Evolutionary conservation across 495 filamentous ascomycete genomes (phyloP).

Genomic region (Penicillium angulare): DNA sequence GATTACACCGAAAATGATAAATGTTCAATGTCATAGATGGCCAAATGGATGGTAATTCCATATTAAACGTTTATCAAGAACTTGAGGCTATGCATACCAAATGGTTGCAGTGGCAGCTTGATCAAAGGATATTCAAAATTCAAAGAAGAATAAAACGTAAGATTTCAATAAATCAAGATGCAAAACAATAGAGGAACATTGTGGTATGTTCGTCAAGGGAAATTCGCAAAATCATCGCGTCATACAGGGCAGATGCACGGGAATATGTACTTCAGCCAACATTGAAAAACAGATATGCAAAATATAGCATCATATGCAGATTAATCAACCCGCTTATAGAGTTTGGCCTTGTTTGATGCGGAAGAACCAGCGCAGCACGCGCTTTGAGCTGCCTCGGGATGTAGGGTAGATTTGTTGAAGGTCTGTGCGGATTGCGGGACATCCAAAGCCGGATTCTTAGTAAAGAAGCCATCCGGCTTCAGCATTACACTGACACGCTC

Average conservation of each 20-base stretch:
- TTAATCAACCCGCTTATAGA: slow-evolving; percentile 39
- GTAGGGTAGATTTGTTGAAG: slow-evolving; percentile 43
- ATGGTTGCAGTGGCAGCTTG: no score
- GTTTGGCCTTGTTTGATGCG: slow-evolving; percentile 29
- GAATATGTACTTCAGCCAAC: neutral
- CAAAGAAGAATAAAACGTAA: no score
- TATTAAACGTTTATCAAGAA: no score
- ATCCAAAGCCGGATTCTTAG: slow-evolving; percentile 70
- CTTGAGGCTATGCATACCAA: no score
- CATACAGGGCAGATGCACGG: neutral
- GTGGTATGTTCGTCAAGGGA: neutral
- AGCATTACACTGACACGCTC: slow-evolving; percentile 64
- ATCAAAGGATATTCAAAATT: no score
- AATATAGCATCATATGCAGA: neutral
- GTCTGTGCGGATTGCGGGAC: slow-evolving; percentile 54
- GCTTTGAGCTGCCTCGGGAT: slow-evolving; percentile 17
- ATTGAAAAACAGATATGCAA: neutral
- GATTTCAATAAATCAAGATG: no score
- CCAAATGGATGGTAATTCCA: no score
- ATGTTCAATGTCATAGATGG: no score
- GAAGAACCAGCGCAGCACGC: slow-evolving; percentile 26
- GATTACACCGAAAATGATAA: no score
- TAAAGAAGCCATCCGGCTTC: slow-evolving; percentile 73
- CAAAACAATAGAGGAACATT: no score
- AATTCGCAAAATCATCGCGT: neutral